A percentile compares a stretch with the other conserved stretches of the same genome.
Evolutionary conservation across 2,329 filamentous ascomycete species (phyloP).

Genomic region (Mariannaea elegans): DNA sequence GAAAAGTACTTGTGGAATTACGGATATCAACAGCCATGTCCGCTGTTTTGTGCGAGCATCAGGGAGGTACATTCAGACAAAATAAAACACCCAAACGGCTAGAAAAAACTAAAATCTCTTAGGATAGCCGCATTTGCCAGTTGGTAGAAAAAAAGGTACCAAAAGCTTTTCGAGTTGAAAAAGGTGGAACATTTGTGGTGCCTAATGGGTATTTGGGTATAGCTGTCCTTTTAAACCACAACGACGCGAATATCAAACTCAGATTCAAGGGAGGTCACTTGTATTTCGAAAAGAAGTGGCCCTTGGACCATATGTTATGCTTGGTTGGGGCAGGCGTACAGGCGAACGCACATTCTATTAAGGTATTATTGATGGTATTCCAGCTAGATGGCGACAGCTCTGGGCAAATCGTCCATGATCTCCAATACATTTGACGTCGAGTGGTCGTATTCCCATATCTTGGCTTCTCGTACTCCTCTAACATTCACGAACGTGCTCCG

Average conservation of each 20-base stretch:
- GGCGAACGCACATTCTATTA: background rate
- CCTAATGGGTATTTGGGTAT: background rate
- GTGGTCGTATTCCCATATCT: background rate
- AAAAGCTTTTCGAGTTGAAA: background rate
- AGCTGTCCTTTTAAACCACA: background rate
- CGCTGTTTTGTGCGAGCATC: background rate
- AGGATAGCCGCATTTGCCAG: background rate
- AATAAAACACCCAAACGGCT: background rate
- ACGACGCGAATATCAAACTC: background rate
- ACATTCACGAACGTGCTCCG: background rate
- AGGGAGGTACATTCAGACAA: background rate
- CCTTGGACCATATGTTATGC: background rate
- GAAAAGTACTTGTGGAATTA: background rate
- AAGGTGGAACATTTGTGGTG: background rate
- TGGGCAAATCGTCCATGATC: background rate
- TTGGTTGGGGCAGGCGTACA: background rate
- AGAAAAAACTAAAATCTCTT: background rate
- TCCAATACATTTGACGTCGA: background rate
- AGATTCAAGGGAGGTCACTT: background rate
- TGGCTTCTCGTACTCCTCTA: background rate
- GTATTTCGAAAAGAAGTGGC: background rate
- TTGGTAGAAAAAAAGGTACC: background rate
- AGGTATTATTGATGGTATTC: background rate
- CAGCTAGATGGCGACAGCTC: background rate
- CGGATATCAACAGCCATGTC: background rate